These are phyloP conservation scores for Saccharomyces jurei DNA, from an alignment of 805 yeast species.

Conservation along the genomic window DNA sequence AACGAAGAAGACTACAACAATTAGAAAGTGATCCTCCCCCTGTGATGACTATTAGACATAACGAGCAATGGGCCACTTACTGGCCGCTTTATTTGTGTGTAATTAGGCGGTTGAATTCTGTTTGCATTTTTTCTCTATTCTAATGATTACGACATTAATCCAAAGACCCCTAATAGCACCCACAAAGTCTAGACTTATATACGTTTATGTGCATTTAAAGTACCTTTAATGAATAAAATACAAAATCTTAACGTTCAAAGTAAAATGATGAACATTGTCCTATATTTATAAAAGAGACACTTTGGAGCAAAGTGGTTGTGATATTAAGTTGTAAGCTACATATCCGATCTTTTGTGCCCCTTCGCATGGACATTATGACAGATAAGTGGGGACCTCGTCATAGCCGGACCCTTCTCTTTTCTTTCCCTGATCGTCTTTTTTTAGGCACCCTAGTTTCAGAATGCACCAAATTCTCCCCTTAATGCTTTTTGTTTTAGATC, in stretches of 20 bases:
- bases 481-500: conserved; percentile 31
- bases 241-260: neutral
- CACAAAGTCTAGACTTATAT: neutral
- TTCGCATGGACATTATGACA: neutral
- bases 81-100: neutral
- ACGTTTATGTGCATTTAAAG: neutral
- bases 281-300: neutral
- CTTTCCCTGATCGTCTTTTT: neutral
- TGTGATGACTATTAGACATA: conserved; percentile 4
- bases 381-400: neutral
- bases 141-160: neutral
- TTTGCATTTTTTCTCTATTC: neutral
- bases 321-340: neutral
- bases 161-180: neutral
- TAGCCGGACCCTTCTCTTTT: neutral
- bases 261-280: neutral
- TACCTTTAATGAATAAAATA: neutral
- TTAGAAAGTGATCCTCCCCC: conserved; percentile 38
- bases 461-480: conserved; percentile 29
- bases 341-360: neutral
- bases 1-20: conserved; percentile 31
- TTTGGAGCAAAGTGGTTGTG: neutral
- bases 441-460: neutral
- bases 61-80: neutral
- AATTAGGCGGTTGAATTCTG: neutral